Conservation (phyloP, 2,329 filamentous ascomycete genomes). For the Sordariomycetes sp. region DNA sequence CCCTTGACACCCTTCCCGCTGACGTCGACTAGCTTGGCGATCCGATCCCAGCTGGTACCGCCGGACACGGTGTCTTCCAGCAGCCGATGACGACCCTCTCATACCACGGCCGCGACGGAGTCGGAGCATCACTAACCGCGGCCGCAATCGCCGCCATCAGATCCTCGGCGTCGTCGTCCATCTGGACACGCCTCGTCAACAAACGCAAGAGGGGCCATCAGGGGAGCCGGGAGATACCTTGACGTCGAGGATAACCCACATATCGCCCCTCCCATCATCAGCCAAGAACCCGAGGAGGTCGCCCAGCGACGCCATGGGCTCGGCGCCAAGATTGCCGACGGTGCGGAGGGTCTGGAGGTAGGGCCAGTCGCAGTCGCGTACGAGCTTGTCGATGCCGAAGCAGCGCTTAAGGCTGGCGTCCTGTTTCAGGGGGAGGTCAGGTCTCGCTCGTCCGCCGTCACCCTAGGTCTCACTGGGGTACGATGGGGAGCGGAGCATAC, state of each 20-base stretch:
- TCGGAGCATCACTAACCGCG: conserved; percentile 41
- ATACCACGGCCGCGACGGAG: conserved; percentile 47
- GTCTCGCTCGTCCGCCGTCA: not conserved
- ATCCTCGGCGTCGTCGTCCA: conserved; percentile 54
- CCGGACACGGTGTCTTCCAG: too few relatives aligned
- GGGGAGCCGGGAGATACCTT: conserved; percentile 42
- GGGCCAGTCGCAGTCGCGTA: conserved; percentile 65
- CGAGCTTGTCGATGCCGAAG: conserved; percentile 59
- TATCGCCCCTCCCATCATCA: conserved; percentile 45
- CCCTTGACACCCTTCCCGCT: too few relatives aligned
- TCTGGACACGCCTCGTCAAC: too few relatives aligned
- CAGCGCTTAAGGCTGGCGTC: conserved; percentile 69
- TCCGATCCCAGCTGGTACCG: too few relatives aligned
- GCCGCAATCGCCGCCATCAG: conserved; percentile 58
- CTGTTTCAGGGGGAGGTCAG: conserved; percentile 20
- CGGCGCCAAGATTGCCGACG: conserved; percentile 43
- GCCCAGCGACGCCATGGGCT: conserved; percentile 57
- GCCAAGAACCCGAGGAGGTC: conserved; percentile 65
- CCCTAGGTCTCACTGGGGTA: not conserved
- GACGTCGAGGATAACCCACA: conserved; percentile 81
- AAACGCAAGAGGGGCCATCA: too few relatives aligned
- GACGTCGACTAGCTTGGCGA: too few relatives aligned
- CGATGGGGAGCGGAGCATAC: conserved; percentile 26
- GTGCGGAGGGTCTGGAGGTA: conserved; percentile 60
- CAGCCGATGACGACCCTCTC: conserved; percentile 65